phyloP scores from a whole-genome alignment of 2,329 filamentous ascomycete genomes.

The Colletotrichum gigasporum region DNA sequence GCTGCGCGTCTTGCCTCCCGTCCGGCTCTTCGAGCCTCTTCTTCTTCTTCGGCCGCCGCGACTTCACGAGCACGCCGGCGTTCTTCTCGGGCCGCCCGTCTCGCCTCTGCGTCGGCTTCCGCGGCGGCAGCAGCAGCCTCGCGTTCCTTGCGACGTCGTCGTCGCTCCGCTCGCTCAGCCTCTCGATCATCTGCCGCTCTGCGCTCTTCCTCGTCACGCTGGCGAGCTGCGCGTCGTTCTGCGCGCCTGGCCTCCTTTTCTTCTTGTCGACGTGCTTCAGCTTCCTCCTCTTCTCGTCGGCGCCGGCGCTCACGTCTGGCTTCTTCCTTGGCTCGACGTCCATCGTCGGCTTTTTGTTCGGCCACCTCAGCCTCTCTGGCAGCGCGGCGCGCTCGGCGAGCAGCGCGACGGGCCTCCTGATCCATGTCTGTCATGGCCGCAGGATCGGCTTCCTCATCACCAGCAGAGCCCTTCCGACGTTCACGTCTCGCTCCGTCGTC shows the following conservation, averaged over 20 bases:
- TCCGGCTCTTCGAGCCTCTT: conserved; percentile 62
- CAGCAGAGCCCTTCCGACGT: conserved; percentile 50
- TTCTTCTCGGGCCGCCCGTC: conserved; percentile 55
- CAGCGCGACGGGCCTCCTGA: conserved; percentile 69
- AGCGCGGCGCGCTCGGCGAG: conserved; percentile 67
- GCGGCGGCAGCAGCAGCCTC: conserved; percentile 54
- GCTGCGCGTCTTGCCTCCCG: conserved; percentile 63
- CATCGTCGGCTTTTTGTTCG: conserved; percentile 64
- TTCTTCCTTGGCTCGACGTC: conserved; percentile 65
- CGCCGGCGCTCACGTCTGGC: conserved; percentile 64
- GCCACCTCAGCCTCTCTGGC: conserved; percentile 52
- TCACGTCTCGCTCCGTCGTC: conserved; percentile 59
- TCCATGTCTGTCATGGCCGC: conserved; percentile 62
- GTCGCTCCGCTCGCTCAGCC: conserved; percentile 59
- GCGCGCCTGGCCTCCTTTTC: conserved; percentile 68
- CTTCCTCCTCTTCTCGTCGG: conserved; percentile 63
- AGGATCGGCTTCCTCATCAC: conserved; percentile 56
- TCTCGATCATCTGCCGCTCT: conserved; percentile 59
- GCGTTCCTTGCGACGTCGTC: conserved; percentile 58
- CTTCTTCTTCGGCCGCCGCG: conserved; percentile 57
- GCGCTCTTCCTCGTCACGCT: conserved; percentile 59
- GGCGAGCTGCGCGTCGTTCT: conserved; percentile 59
- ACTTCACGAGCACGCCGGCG: conserved; percentile 57
- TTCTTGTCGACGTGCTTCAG: conserved; percentile 61
- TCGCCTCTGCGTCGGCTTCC: conserved; percentile 58